Evolutionary conservation across 2,329 filamentous ascomycete genomes (phyloP), one percentile per base, ranked within the genome.

Genomic region (Microsporum audouinii): DNA sequence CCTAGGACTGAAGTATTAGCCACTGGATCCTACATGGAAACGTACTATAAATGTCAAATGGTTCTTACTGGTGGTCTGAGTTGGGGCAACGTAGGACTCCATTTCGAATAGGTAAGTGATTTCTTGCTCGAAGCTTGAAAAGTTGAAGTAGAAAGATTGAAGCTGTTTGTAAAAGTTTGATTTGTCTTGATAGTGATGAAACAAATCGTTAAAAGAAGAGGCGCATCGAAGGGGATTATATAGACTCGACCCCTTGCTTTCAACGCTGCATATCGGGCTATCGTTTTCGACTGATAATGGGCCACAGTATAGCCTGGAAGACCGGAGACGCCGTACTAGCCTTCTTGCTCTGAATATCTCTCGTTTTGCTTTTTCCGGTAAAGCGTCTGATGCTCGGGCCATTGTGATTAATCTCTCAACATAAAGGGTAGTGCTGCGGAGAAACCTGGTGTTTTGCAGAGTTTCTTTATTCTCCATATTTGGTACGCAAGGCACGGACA

Each of bases 21-120:
- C 23, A 29, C 3, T 1, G 33, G 5, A 8, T 31, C 43, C n/a
- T 29, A 39, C n/a, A 14, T 38, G n/a, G 41, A 23, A 23, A 6
- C 10, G n/a, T 17, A 2, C 17, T n/a, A 3, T 17, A 12, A 34
- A 6, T 23, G 39, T 1, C 27, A 5, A 53, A 14, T 12, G 5
- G 17, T 47, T 2, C 41, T 38, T 23, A 65, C 64, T 62, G 14
- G 64, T 57, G 36, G 62, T 62, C 60, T 65, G 34, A 14, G 62
- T 65, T 33, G 62, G 64, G 14, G 64, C 57, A 31, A 59, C 57
- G 62, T 38, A 55, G 29, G 33, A 31, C 61, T 61, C 58, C 60
- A 62, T 63, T 57, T 36, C 62, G 56, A 60, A 27, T 55, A 36
- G 33, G 41, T 58, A 53, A 55, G 36, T 29, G 23, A 36, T 51